Evolutionary conservation across 495 filamentous ascomycete genomes (phyloP).

Genomic region (Penicillium mononematosum): DNA sequence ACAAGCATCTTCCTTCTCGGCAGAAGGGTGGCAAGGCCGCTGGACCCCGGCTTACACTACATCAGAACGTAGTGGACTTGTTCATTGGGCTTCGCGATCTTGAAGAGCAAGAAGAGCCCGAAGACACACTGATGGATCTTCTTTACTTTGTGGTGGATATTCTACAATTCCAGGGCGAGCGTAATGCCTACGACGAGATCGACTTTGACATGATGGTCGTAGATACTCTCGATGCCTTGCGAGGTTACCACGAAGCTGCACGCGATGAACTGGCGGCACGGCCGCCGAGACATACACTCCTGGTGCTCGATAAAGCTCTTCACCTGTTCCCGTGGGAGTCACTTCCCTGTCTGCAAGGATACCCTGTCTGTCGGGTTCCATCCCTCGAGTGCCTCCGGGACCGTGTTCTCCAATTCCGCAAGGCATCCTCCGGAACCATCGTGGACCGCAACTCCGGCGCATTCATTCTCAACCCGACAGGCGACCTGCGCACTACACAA

Average conservation of each 20-base stretch:
- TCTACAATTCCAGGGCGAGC: constrained; percentile 92
- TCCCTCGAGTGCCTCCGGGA: constrained; percentile 77
- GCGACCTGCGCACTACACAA: constrained; percentile 79
- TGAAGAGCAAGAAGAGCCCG: constrained; percentile 65
- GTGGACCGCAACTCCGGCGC: constrained; percentile 59
- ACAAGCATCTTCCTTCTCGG: constrained; percentile 88
- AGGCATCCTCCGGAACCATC: constrained; percentile 27
- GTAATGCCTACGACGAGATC: constrained; percentile 96
- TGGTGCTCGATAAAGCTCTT: constrained; percentile 88
- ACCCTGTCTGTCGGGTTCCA: constrained; percentile 79
- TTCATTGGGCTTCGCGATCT: constrained; percentile 84
- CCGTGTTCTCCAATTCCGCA: constrained; percentile 54
- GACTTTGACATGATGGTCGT: constrained; percentile 90
- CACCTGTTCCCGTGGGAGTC: constrained; percentile 97
- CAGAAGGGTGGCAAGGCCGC: constrained; percentile 55
- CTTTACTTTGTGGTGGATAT: constrained; percentile 97
- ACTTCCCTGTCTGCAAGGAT: constrained; percentile 76
- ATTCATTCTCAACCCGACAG: constrained; percentile 84
- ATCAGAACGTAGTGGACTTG: constrained; percentile 76
- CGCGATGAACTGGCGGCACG: constrained; percentile 50
- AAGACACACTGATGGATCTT: constrained; percentile 83
- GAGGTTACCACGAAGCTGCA: constrained; percentile 67
- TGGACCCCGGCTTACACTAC: constrained; percentile 57
- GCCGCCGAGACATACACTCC: constrained; percentile 77
- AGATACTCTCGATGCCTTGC: constrained; percentile 76